These are phyloP conservation scores for Wilcoxina mikolae DNA, from an alignment of 495 filamentous ascomycete genomes.

Conservation along the genomic window DNA sequence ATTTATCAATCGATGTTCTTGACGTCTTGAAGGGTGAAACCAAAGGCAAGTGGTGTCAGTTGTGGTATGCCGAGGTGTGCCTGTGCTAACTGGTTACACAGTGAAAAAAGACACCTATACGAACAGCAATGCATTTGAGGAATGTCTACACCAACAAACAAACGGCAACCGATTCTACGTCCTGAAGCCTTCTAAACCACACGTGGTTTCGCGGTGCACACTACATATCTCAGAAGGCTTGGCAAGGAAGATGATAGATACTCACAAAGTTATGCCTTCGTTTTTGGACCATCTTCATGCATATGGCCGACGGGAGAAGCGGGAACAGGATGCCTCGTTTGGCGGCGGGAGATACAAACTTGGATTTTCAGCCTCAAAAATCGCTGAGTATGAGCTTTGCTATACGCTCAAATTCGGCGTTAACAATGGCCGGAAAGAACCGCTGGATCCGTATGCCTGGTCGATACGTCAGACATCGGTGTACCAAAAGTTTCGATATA, in stretches of 20 bases:
- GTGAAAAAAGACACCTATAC: too few species aligned
- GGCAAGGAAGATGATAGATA: slow-evolving; percentile 14
- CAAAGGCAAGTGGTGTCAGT: too few species aligned
- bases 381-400: background rate
- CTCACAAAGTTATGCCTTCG: slow-evolving; percentile 16
- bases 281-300: slow-evolving; percentile 19
- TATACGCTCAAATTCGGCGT: background rate
- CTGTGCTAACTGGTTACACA: too few species aligned
- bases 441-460: background rate
- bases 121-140: too few species aligned
- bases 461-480: slow-evolving; percentile 15
- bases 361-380: slow-evolving; percentile 9
- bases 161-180: background rate
- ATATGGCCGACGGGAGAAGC: slow-evolving; percentile 5
- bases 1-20: background rate
- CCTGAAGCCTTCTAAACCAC: slow-evolving; percentile 11
- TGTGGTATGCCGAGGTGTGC: too few species aligned
- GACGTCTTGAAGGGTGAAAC: too few species aligned
- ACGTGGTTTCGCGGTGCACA: slow-evolving; percentile 14
- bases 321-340: slow-evolving; percentile 2
- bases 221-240: slow-evolving; percentile 13
- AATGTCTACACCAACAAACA: background rate
- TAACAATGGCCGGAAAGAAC: background rate
- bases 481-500: slow-evolving; percentile 17
- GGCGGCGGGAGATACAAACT: slow-evolving; percentile 9